Evolutionary conservation across 179 eudicot genomes (phyloP).

Genomic region (Camellia oleifera): DNA sequence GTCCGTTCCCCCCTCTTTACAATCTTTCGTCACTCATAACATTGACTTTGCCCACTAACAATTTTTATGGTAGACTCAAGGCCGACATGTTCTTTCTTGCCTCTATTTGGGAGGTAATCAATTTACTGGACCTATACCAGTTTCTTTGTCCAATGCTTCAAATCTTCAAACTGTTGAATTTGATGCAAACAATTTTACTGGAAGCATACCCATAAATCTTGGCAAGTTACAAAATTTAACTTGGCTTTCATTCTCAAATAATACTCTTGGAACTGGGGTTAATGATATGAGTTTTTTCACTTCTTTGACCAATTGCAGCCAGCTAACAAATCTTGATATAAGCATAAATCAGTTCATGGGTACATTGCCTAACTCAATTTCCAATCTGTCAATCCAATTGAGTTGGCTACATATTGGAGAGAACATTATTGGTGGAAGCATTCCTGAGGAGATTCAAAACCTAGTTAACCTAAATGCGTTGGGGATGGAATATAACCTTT

Average conservation of each 20-base stretch:
- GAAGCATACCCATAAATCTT: neutral
- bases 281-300: constrained; percentile 1
- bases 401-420: constrained; percentile 1
- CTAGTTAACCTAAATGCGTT: constrained; percentile 11
- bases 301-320: constrained; percentile 6
- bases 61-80: neutral
- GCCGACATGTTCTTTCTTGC: neutral
- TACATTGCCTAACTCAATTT: constrained; percentile 19
- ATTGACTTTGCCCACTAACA: neutral
- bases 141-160: neutral
- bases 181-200: neutral
- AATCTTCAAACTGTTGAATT: neutral
- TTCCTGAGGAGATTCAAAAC: constrained; percentile 20
- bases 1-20: neutral
- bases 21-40: neutral
- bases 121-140: neutral
- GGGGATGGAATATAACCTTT: constrained; percentile 14
- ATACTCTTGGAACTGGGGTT: neutral
- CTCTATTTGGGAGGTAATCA: neutral
- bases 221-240: neutral
- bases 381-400: constrained; percentile 26
- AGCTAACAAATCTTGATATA: neutral
- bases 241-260: neutral
- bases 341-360: constrained; percentile 1
- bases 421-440: constrained; percentile 22